Conservation (phyloP, 1,284 basidiomycete genomes). For the Tylopilus orsonianus region DNA sequence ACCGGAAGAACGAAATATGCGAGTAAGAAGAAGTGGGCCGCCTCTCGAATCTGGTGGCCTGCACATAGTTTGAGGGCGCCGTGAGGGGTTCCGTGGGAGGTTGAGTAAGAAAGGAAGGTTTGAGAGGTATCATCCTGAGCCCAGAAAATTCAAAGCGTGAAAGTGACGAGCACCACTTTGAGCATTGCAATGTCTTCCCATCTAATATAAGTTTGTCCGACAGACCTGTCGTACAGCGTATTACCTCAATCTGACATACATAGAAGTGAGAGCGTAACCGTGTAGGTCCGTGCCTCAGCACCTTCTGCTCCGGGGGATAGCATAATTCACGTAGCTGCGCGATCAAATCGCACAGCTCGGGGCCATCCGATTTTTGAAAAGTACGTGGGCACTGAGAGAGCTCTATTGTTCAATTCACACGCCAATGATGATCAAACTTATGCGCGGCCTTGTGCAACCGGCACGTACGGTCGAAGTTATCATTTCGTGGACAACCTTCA, state of each 20-base stretch:
- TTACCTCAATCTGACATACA: slow-evolving; percentile 23
- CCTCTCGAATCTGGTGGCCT: slow-evolving; percentile 19
- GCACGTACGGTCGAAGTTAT: not conserved
- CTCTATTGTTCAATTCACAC: not conserved
- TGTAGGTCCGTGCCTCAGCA: slow-evolving; percentile 7
- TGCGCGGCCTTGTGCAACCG: too few species aligned
- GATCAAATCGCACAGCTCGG: slow-evolving; percentile 9
- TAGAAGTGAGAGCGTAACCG: slow-evolving; percentile 7
- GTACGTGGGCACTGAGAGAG: not conserved
- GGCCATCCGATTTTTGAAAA: not conserved
- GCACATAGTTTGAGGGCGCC: slow-evolving; percentile 29
- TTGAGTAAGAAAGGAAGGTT: slow-evolving; percentile 29
- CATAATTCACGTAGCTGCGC: slow-evolving; percentile 13
- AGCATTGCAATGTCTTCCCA: not conserved
- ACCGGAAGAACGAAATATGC: slow-evolving; percentile 50
- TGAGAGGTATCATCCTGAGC: slow-evolving; percentile 22
- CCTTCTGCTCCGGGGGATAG: slow-evolving; percentile 1
- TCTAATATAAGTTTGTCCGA: slow-evolving; percentile 23
- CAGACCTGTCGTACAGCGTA: slow-evolving; percentile 24
- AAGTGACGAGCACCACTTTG: slow-evolving; percentile 1
- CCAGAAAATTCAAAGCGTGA: not conserved
- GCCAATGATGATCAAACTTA: not conserved
- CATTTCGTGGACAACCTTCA: not conserved
- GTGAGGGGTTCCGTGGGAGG: slow-evolving; percentile 9
- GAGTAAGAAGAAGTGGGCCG: slow-evolving; percentile 26